phyloP scores from a whole-genome alignment of 176 grass and related monocot genomes.

The Oropetium thomaeum region DNA sequence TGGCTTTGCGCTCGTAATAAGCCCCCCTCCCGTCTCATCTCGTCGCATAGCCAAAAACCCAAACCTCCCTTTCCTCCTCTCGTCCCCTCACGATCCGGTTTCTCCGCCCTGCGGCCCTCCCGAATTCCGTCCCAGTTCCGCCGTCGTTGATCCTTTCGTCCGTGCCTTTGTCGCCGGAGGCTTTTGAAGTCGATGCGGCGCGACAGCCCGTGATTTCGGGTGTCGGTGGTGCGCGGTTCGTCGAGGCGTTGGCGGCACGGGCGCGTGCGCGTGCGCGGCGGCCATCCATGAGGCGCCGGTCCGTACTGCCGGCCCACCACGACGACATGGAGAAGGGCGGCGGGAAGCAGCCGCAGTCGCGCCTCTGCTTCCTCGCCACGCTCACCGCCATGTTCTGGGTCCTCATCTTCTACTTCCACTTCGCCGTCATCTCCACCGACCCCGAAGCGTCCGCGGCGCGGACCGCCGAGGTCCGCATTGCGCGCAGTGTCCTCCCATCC shows the following conservation, averaged over 20 bases:
- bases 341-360: conserved; percentile 55
- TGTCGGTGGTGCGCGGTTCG: neutral
- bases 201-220: neutral
- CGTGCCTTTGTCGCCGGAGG: neutral
- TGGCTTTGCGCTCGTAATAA: neutral
- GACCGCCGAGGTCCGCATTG: conserved; percentile 19
- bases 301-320: conserved; percentile 37
- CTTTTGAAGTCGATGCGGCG: neutral
- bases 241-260: no score
- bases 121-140: neutral
- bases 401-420: conserved; percentile 95
- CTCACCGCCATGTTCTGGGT: conserved; percentile 89
- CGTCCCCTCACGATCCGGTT: conserved; percentile 23
- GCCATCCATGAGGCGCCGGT: conserved; percentile 62
- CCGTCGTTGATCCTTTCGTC: neutral
- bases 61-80: neutral
- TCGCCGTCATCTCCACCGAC: conserved; percentile 48
- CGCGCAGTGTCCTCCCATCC: neutral
- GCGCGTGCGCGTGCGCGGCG: conserved; percentile 6
- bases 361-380: conserved; percentile 77
- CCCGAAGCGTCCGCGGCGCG: conserved; percentile 22
- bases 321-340: conserved; percentile 73
- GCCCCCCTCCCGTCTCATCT: neutral
- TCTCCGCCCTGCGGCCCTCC: conserved; percentile 4
- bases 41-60: conserved; percentile 12